phyloP scores from a whole-genome alignment of 208 protist species.

The Leptomonas pyrrhocoris region DNA sequence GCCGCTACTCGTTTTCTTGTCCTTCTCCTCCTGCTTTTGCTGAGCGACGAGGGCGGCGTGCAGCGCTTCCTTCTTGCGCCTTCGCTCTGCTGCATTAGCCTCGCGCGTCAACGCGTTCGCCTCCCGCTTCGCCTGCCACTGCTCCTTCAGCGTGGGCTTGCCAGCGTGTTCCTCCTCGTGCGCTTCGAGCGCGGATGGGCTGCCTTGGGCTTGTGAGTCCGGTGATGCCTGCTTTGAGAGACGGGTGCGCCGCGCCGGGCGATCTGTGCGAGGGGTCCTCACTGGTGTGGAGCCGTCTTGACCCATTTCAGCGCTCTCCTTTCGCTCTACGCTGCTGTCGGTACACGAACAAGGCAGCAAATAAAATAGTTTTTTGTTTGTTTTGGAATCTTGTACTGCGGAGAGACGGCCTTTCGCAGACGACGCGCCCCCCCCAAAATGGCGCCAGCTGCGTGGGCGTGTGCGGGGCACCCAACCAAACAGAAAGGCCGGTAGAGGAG shows the following conservation, averaged over 20 bases:
- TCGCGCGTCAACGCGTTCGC: conserved; percentile 21
- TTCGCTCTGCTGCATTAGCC: conserved; percentile 22
- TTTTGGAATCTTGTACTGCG: no score
- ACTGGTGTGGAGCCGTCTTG: neutral
- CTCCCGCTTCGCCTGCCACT: conserved; percentile 27
- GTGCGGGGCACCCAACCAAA: no score
- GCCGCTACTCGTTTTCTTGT: neutral
- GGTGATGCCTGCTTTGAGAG: neutral
- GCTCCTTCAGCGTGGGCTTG: conserved; percentile 29
- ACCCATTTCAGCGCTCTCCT: no score
- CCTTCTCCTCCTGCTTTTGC: conserved; percentile 25
- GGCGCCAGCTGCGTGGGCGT: no score
- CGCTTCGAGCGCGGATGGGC: neutral
- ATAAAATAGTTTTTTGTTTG: no score
- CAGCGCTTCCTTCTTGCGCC: conserved; percentile 28
- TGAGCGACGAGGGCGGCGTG: conserved; percentile 23
- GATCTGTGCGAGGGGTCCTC: neutral
- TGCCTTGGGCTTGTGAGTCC: neutral
- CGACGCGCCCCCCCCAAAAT: no score
- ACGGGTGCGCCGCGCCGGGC: neutral
- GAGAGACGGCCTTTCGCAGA: no score
- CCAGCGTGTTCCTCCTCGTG: conserved; percentile 8
- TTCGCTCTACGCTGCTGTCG: no score
- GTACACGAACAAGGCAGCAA: no score
- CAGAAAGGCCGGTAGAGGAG: no score